phyloP scores from a whole-genome alignment of 1,284 basidiomycete genomes.

The Moniliella sp. region DNA sequence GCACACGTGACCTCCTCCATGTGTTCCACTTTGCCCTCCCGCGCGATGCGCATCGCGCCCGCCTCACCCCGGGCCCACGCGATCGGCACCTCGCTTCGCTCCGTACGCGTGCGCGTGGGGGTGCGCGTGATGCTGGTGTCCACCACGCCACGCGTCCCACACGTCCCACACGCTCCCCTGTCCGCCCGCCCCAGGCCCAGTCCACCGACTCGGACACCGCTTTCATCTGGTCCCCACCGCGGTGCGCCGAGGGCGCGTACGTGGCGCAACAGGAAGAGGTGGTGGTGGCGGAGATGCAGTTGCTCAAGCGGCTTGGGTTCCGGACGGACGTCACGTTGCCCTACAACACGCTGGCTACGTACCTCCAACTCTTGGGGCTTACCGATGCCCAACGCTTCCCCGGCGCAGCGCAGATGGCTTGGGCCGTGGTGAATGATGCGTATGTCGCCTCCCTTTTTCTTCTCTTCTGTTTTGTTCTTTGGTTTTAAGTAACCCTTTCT shows the following conservation, averaged over 20 bases:
- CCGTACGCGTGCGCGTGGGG: not conserved
- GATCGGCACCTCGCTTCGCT: constrained; percentile 1
- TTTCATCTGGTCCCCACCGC: constrained; percentile 46
- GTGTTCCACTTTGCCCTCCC: constrained; percentile 56
- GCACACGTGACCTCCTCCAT: constrained; percentile 82
- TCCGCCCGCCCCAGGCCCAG: too few relatives aligned
- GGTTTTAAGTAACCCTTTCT: too few relatives aligned
- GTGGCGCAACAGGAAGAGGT: constrained; percentile 59
- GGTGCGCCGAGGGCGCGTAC: too few relatives aligned
- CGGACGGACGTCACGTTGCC: constrained; percentile 52
- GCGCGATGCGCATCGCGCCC: constrained; percentile 3
- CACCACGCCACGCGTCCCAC: too few relatives aligned
- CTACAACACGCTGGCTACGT: constrained; percentile 83
- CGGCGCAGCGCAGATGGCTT: constrained; percentile 22
- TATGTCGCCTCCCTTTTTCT: too few relatives aligned
- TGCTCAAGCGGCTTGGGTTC: constrained; percentile 50
- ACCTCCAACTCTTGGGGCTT: constrained; percentile 68
- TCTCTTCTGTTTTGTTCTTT: too few relatives aligned
- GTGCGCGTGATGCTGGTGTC: not conserved
- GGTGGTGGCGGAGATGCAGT: constrained; percentile 87
- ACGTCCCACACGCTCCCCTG: too few relatives aligned
- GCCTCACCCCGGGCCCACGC: constrained; percentile 1
- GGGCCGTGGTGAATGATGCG: constrained; percentile 36
- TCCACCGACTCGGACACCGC: not conserved
- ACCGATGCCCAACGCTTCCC: constrained; percentile 8